These are phyloP conservation scores for Inga oerstediana DNA, from an alignment of 306 rosid genomes.

Conservation along the genomic window DNA sequence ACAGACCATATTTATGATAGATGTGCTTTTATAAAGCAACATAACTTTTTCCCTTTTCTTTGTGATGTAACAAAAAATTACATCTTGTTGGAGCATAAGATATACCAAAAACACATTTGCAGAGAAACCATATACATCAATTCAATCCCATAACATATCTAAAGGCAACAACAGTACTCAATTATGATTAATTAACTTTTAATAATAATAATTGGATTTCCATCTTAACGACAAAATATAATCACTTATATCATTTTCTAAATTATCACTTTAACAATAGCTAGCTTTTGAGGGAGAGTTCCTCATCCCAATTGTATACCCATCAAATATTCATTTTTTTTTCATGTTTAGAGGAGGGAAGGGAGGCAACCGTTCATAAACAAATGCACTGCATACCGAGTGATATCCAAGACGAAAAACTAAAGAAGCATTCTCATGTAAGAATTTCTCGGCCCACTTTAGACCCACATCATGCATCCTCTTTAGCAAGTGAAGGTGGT, in stretches of 20 bases:
- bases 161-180: not conserved
- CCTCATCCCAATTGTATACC: not conserved
- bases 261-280: not conserved
- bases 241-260: conserved; percentile 6
- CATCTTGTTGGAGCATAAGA: not conserved
- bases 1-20: not conserved
- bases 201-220: conserved; percentile 15
- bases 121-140: not conserved
- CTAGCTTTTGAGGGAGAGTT: not conserved
- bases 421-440: conserved; percentile 64
- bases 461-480: conserved; percentile 77
- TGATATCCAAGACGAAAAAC: conserved; percentile 90
- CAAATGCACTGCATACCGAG: conserved; percentile 51
- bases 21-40: conserved; percentile 16
- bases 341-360: not conserved
- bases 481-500: conserved; percentile 63
- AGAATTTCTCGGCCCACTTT: conserved; percentile 78
- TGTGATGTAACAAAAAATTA: not conserved
- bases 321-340: conserved; percentile 2
- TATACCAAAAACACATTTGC: not conserved
- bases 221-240: conserved; percentile 20
- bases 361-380: conserved; percentile 14
- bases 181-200: not conserved
- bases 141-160: not conserved
- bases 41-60: not conserved